These are phyloP conservation scores for Boletus rubropictus DNA, from an alignment of 768 basidiomycete genomes.

Conservation along the genomic window DNA sequence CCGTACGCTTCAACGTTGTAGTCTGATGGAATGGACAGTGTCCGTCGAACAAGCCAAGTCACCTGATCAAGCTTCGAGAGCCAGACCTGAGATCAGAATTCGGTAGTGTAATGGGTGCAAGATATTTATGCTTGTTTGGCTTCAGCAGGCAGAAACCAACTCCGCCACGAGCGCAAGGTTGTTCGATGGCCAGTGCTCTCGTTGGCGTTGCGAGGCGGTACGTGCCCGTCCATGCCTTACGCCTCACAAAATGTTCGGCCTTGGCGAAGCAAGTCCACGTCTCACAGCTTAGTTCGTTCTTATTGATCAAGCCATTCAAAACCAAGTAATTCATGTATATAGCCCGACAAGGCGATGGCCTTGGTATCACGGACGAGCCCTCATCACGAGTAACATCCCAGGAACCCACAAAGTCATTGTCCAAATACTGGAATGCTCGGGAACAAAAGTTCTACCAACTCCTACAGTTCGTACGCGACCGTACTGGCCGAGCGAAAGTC, in stretches of 20 bases:
- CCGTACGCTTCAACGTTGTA: no score
- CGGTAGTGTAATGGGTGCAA: no score
- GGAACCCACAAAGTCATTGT: background rate
- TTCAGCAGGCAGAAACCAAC: background rate
- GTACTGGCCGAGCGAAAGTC: slow-evolving; percentile 25
- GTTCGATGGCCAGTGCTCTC: slow-evolving; percentile 17
- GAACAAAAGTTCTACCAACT: slow-evolving; percentile 21
- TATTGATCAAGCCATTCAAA: background rate
- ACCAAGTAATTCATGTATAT: slow-evolving; percentile 1
- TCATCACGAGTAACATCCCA: background rate
- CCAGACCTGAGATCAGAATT: no score
- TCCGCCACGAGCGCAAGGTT: background rate
- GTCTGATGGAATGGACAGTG: no score
- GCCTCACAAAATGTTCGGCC: slow-evolving; percentile 4
- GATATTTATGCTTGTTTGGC: slow-evolving; percentile 13
- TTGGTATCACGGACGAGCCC: slow-evolving; percentile 6
- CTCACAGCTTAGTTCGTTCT: slow-evolving; percentile 22
- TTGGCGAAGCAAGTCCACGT: slow-evolving; percentile 14
- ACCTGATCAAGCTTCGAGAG: no score
- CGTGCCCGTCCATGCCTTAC: background rate
- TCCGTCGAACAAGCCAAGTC: no score
- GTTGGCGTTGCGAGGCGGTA: slow-evolving; percentile 10
- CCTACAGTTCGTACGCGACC: slow-evolving; percentile 26
- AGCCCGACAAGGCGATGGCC: slow-evolving; percentile 18
- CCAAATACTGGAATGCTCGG: slow-evolving; percentile 4